Percentiles rank a stretch among this genome's conserved stretches.
These are phyloP conservation scores for Sporothrix curviconia DNA, from an alignment of 2,329 filamentous ascomycete species.

Conservation along the genomic window DNA sequence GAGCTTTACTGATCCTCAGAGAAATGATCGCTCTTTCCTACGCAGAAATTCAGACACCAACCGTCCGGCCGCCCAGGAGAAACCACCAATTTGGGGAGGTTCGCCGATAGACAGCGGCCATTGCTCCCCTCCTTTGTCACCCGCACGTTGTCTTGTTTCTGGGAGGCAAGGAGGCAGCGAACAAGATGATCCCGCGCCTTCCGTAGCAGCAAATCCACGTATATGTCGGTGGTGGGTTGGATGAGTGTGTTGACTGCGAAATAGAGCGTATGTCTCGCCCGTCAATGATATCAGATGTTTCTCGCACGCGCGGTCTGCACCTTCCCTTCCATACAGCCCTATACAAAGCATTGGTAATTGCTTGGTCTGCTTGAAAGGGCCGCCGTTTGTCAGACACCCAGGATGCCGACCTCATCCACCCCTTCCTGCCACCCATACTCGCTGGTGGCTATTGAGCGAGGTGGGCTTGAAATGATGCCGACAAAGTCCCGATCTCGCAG, in stretches of 20 bases:
- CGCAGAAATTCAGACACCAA: slow-evolving; percentile 7
- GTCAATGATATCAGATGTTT: slow-evolving; percentile 3
- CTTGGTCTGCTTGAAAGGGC: not conserved
- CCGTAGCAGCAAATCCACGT: not conserved
- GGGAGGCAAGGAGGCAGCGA: not conserved
- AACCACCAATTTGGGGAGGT: not conserved
- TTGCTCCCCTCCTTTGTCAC: not conserved
- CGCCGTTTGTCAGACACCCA: not conserved
- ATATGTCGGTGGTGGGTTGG: not conserved
- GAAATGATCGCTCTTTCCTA: slow-evolving; percentile 12
- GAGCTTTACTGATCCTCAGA: slow-evolving; percentile 10
- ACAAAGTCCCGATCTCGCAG: slow-evolving; percentile 13
- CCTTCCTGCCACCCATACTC: not conserved
- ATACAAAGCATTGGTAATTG: not conserved
- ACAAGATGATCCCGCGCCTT: slow-evolving; percentile 7
- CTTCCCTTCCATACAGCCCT: not conserved
- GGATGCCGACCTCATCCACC: too few species aligned
- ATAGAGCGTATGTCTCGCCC: not conserved
- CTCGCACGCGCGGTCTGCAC: not conserved
- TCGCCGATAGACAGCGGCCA: not conserved
- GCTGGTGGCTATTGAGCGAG: not conserved
- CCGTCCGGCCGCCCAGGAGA: not conserved
- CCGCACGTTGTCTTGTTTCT: not conserved
- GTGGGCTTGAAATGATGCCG: not conserved
- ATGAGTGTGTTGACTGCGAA: not conserved